phyloP scores from a whole-genome alignment of 2,329 filamentous ascomycete genomes.

The Aspergillus uvarum region DNA sequence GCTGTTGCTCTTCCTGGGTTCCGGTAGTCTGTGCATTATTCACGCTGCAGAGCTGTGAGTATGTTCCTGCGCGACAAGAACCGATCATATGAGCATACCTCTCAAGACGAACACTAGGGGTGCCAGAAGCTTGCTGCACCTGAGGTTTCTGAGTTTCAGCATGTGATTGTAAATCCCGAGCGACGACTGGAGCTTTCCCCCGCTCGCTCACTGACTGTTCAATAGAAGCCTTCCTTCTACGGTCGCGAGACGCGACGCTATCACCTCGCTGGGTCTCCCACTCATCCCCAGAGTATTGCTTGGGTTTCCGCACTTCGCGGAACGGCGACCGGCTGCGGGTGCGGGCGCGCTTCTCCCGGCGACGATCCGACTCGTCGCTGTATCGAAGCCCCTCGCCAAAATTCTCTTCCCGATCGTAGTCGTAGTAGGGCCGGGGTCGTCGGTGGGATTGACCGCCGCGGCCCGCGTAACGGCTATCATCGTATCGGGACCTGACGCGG shows the following conservation, averaged over 20 bases:
- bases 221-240: slow-evolving; percentile 52
- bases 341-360: slow-evolving; percentile 56
- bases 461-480: slow-evolving; percentile 36
- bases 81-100: slow-evolving; percentile 40
- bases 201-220: slow-evolving; percentile 65
- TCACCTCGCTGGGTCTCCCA: slow-evolving; percentile 28
- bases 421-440: slow-evolving; percentile 47
- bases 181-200: slow-evolving; percentile 59
- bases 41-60: slow-evolving; percentile 22
- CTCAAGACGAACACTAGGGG: slow-evolving; percentile 34
- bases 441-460: slow-evolving; percentile 43
- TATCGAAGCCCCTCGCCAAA: slow-evolving; percentile 46
- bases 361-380: slow-evolving; percentile 50
- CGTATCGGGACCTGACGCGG: slow-evolving; percentile 39
- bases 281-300: slow-evolving; percentile 40
- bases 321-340: slow-evolving; percentile 55
- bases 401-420: slow-evolving; percentile 51
- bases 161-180: slow-evolving; percentile 60
- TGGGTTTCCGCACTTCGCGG: slow-evolving; percentile 39
- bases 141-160: slow-evolving; percentile 67
- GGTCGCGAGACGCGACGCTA: slow-evolving; percentile 29
- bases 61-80: not conserved
- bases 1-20: slow-evolving; percentile 35
- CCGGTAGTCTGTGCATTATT: slow-evolving; percentile 14
- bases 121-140: slow-evolving; percentile 51